Evolutionary conservation across 257 asterid genomes (phyloP).

Genomic region (Oldenlandia corymbosa): DNA sequence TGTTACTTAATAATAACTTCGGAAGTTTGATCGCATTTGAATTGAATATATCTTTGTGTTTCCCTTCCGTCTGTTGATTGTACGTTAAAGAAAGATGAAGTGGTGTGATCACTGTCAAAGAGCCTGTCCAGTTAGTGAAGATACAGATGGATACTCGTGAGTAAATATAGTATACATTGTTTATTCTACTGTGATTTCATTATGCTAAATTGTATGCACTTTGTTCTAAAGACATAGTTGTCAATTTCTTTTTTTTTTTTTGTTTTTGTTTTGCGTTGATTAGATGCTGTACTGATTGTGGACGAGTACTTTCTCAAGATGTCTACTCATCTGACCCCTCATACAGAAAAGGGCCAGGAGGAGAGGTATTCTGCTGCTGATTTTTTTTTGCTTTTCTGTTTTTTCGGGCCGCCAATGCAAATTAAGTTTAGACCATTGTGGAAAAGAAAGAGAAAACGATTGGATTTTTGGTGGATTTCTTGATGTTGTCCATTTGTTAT

Average conservation of each 20-base stretch:
- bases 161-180: not conserved
- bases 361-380: conserved; percentile 20
- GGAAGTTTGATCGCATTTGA: not conserved
- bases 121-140: conserved; percentile 13
- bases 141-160: conserved; percentile 15
- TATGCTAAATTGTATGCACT: not conserved
- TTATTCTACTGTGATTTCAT: not conserved
- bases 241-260: not conserved
- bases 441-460: too few relatives aligned
- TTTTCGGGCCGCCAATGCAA: too few relatives aligned
- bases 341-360: conserved; percentile 19
- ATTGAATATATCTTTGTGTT: not conserved
- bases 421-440: too few relatives aligned
- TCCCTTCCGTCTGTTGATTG: not conserved
- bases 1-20: not conserved
- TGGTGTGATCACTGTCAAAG: conserved; percentile 19
- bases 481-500: not conserved
- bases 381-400: too few relatives aligned
- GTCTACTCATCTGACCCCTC: conserved; percentile 16
- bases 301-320: conserved; percentile 21
- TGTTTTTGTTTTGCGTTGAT: too few relatives aligned
- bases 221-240: not conserved
- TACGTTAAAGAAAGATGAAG: not conserved
- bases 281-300: conserved; percentile 26
- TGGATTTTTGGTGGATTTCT: too few relatives aligned